phyloP scores from a whole-genome alignment of 177 flowering plant species.

The Vitis hybrid region DNA sequence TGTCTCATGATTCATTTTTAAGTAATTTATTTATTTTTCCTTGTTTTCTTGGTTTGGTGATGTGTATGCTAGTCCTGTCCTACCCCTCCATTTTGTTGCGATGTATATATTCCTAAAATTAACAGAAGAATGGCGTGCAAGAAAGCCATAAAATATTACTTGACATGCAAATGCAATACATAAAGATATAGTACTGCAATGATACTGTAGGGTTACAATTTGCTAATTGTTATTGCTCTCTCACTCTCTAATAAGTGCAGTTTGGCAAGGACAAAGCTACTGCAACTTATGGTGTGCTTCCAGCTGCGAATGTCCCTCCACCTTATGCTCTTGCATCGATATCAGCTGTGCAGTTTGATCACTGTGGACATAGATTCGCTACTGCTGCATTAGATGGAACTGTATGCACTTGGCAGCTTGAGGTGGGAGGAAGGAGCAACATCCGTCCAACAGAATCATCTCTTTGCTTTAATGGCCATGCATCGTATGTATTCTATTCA shows the following conservation, averaged over 20 bases:
- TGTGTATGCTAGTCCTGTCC: not conserved
- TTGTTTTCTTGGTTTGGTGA: not conserved
- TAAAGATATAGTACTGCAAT: not conserved
- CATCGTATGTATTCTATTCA: slow-evolving; percentile 60
- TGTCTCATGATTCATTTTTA: too few relatives aligned
- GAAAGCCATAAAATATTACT: not conserved
- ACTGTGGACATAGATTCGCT: slow-evolving; percentile 89
- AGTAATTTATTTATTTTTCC: too few relatives aligned
- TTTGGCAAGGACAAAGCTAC: slow-evolving; percentile 93
- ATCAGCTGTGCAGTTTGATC: slow-evolving; percentile 86
- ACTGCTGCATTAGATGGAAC: slow-evolving; percentile 94
- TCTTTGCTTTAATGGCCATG: slow-evolving; percentile 75
- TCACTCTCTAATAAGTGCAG: slow-evolving; percentile 37
- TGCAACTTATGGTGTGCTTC: slow-evolving; percentile 97
- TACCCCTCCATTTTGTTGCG: not conserved
- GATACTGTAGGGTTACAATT: not conserved
- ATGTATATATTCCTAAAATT: not conserved
- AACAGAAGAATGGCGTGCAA: not conserved
- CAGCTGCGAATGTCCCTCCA: slow-evolving; percentile 96
- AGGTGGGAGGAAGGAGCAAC: slow-evolving; percentile 94
- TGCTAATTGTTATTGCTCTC: slow-evolving; percentile 1
- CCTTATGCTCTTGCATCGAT: slow-evolving; percentile 95
- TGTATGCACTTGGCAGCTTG: slow-evolving; percentile 96
- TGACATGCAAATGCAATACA: not conserved
- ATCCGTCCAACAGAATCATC: slow-evolving; percentile 84